Base-by-base conservation (phyloP, 257 asterid species). In the Penstemon eatonii region DNA sequence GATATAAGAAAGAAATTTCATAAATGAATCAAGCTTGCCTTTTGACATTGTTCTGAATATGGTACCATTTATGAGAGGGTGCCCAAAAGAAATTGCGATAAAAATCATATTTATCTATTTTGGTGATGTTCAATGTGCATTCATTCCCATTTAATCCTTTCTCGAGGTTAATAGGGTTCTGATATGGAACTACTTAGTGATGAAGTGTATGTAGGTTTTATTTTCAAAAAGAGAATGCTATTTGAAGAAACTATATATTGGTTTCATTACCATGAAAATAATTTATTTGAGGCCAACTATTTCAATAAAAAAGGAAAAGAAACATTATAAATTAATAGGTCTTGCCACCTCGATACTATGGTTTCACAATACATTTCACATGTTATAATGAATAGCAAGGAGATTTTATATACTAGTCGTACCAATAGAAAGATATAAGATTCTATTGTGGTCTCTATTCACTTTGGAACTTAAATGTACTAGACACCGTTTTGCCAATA, bases 241-340 rank as follows among this genome's bases (percentile, higher is more conserved):
- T 52, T 63, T 62, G 49, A 67, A 8, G 38, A 62, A 65, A 58
- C 57, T 60, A 33, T 66, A 45, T 49, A 41, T 10, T 67, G 2
- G 12, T 18, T 50, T 38, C 54, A 8, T 8, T 6, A 7, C 50
- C 18, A 12, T 5, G 15, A 25, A 9, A 36, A 1, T 7, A 36
- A 9, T 42, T 45, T 43, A 43, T 12, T 46, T 58, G 60, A 39
- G 11, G 19, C 61, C 56, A 58, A 38, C 55, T 51, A 38, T 33
- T 37, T 33, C 4, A 3, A 38, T 46, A 33, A 38, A 15, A 47
- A 56, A 40, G 5, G n/a, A 33, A 6, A 8, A 37, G 13, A 45
- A 2, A 50, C 8, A 19, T 43, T 25, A 25, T 2, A 25, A 25
- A 25, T 25, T 25, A 25, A 25, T 25, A 25, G 33, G 33, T 25